phyloP scores from a whole-genome alignment of 306 rosid species.

The Crotalaria pallida region DNA sequence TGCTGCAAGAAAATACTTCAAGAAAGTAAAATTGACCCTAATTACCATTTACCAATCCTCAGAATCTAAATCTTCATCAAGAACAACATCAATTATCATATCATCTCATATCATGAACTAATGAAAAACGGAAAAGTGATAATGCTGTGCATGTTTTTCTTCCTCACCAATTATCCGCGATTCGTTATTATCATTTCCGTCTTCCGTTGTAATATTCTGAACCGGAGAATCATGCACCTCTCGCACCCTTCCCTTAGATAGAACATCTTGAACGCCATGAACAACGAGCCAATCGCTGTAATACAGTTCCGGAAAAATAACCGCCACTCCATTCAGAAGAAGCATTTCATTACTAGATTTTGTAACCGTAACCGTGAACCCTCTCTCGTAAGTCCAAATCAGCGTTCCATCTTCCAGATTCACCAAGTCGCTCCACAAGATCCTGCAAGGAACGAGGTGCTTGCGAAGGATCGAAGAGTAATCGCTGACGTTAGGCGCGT shows the following conservation, averaged over 20 bases:
- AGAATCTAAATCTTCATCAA: neutral
- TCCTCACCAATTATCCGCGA: neutral
- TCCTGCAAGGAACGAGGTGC: conserved; percentile 52
- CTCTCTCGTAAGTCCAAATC: conserved; percentile 32
- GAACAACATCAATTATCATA: neutral
- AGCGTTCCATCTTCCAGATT: conserved; percentile 23
- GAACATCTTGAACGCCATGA: conserved; percentile 34
- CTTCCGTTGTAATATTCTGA: neutral
- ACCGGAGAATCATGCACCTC: neutral
- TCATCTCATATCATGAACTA: neutral
- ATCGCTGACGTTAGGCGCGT: conserved; percentile 3
- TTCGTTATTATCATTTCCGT: neutral
- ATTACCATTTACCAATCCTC: neutral
- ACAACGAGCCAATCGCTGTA: conserved; percentile 32
- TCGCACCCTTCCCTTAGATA: neutral
- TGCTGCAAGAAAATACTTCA: neutral
- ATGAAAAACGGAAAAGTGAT: conserved; percentile 36
- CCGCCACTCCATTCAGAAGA: conserved; percentile 32
- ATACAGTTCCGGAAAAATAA: conserved; percentile 37
- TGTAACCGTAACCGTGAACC: conserved; percentile 31
- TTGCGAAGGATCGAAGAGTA: conserved; percentile 29
- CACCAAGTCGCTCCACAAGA: conserved; percentile 42
- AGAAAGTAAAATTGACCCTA: neutral
- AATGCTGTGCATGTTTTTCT: conserved; percentile 3
- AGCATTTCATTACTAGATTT: neutral